A percentile compares a stretch with the other conserved stretches of the same genome.
Conservation (phyloP, 768 basidiomycete genomes). For the Mycena venus region DNA sequence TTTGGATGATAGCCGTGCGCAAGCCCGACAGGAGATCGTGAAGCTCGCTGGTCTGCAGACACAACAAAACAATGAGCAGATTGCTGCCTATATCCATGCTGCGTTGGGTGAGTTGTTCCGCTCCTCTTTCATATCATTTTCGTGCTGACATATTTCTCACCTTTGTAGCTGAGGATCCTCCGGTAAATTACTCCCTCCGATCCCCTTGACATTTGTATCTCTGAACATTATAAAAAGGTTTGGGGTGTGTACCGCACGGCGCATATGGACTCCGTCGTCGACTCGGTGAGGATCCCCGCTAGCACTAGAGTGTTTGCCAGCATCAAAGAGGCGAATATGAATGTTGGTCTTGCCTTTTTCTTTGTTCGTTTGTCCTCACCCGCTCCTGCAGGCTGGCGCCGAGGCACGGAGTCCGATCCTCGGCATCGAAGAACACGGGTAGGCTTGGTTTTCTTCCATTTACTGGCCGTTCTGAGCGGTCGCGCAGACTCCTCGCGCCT, state of each 20-base stretch:
- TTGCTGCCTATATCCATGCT: constrained; percentile 60
- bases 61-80: constrained; percentile 39
- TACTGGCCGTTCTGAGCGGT: constrained; percentile 1
- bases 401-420: constrained; percentile 47
- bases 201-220: neutral
- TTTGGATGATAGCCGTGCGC: constrained; percentile 53
- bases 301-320: constrained; percentile 51
- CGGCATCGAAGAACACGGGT: constrained; percentile 48
- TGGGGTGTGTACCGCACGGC: constrained; percentile 59
- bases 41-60: constrained; percentile 44
- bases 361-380: constrained; percentile 5
- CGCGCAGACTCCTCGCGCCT: constrained; percentile 46
- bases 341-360: constrained; percentile 46
- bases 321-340: constrained; percentile 53
- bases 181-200: constrained; percentile 40
- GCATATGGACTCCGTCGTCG: constrained; percentile 41
- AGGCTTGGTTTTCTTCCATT: constrained; percentile 8
- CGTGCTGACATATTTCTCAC: neutral
- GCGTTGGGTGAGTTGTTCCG: constrained; percentile 56
- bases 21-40: constrained; percentile 57
- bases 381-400: constrained; percentile 35
- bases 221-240: constrained; percentile 41
- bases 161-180: constrained; percentile 47
- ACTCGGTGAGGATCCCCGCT: constrained; percentile 41
- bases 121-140: neutral